Evolutionary conservation across 1,284 basidiomycete genomes (phyloP).

Genomic region (Lentinula novae-zelandiae): DNA sequence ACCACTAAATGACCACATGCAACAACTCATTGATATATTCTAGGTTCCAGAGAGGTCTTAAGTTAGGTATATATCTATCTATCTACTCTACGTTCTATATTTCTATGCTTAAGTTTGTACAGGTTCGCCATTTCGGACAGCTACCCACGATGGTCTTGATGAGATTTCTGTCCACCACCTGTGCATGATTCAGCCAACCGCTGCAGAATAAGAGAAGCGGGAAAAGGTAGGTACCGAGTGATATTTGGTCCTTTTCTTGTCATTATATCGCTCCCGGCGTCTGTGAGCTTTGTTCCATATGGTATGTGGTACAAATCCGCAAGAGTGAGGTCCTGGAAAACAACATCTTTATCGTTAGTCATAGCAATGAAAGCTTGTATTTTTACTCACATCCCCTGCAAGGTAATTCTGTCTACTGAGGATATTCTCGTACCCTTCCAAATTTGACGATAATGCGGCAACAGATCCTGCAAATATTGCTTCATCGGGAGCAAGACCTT

Average conservation of each 20-base stretch:
- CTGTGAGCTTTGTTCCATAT: constrained; percentile 9
- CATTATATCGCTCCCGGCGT: constrained; percentile 11
- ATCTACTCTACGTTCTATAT: background rate
- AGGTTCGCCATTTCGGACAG: constrained; percentile 19
- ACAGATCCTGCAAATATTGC: constrained; percentile 23
- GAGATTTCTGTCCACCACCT: constrained; percentile 27
- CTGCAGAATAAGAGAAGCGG: background rate
- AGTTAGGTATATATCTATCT: background rate
- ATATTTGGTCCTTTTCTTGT: constrained; percentile 15
- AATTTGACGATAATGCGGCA: constrained; percentile 24
- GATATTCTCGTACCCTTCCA: constrained; percentile 37
- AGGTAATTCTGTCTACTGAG: constrained; percentile 36
- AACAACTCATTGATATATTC: background rate
- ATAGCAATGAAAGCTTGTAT: background rate
- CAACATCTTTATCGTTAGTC: background rate
- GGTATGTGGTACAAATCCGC: constrained; percentile 16
- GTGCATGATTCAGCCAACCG: constrained; percentile 7
- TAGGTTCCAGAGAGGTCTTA: background rate
- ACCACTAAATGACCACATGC: background rate
- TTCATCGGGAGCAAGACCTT: constrained; percentile 20
- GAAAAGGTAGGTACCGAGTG: constrained; percentile 4
- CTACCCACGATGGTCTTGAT: constrained; percentile 21
- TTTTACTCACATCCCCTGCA: constrained; percentile 30
- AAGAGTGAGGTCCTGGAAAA: constrained; percentile 12
- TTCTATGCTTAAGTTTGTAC: background rate